Base-by-base conservation (phyloP, 2,329 filamentous ascomycete genomes). In the Zarea fungicola region DNA sequence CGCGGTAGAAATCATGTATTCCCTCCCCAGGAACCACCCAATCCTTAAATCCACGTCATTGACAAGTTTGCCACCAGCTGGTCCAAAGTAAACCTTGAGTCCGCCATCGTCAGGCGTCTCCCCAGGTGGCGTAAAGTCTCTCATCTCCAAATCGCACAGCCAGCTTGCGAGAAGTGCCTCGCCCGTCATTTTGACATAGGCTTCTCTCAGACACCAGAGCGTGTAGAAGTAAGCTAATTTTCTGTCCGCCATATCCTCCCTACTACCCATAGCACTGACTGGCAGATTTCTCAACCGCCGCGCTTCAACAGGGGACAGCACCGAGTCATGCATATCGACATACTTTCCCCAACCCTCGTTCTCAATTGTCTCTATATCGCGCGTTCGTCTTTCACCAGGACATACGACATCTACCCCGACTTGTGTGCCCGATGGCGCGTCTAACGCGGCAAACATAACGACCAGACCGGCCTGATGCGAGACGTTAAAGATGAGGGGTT, bases 151-250 rank as follows among this genome's bases (percentile, higher is more conserved):
- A 42, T 85, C 78, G 43, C 70, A 71, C 42, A 92, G 72, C 87
- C 87, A 92, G 4, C 73, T 72, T 0, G 87, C 87, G 8, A 90
- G 71, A 50, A 92, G 72, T 1, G 85, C 87, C 58, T 91, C 85
- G 22, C 87, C 87, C 25, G 85, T 87, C 70, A 92, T 82, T 76
- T 91, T 92, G 65, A 91, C 83, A 62, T 88, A 91, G 1, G 86
- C 83, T 68, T 92, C 87, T 57, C 88, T 83, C 63, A 89, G 76
- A 63, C 84, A 88, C 84, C 87, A 92, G 51, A 86, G 79, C 1
- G 85, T 78, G 62, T 90, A 92, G 62, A 92, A 92, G 46, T 78
- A 74, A 5, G 85, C 74, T 23, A 91, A 69, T 60, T 34, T 43
- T 22, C 25, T 19, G 14, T 78, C 68, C n/a, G 80, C 58, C 18